These are phyloP conservation scores for Monosporascus ibericus DNA, from an alignment of 2,329 filamentous ascomycete genomes.

Conservation along the genomic window DNA sequence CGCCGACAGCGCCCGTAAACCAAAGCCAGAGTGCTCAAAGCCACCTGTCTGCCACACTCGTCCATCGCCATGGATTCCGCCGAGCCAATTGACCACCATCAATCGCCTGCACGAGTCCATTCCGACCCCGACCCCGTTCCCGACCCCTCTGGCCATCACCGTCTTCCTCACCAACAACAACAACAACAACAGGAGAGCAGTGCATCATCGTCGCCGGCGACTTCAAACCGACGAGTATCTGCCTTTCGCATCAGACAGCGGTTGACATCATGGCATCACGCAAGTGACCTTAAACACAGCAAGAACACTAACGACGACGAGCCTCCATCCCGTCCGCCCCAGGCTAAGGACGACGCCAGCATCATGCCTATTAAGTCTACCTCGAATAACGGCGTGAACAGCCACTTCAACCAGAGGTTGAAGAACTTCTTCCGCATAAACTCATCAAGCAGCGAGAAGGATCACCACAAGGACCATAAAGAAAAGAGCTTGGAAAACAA, in stretches of 20 bases:
- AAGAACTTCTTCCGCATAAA: constrained; percentile 69
- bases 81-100: constrained; percentile 14
- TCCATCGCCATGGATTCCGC: constrained; percentile 16
- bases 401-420: constrained; percentile 61
- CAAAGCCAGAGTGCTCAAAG: too few species aligned
- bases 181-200: not conserved
- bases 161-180: constrained; percentile 16
- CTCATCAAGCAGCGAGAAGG: constrained; percentile 29
- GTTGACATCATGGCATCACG: constrained; percentile 28
- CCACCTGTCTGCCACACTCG: constrained; percentile 10
- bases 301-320: constrained; percentile 14
- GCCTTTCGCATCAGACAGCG: constrained; percentile 26
- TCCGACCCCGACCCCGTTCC: constrained; percentile 9
- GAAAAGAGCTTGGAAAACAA: constrained; percentile 24
- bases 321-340: not conserved
- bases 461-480: constrained; percentile 24
- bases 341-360: constrained; percentile 2
- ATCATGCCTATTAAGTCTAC: constrained; percentile 49
- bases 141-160: constrained; percentile 15
- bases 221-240: constrained; percentile 13
- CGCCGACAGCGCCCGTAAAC: too few species aligned
- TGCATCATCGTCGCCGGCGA: not conserved
- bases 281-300: constrained; percentile 15
- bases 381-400: constrained; percentile 42
- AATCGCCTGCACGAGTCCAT: constrained; percentile 1